Evolutionary conservation across 805 yeast species (phyloP).

Genomic region (Wickerhamiella domercqiae): DNA sequence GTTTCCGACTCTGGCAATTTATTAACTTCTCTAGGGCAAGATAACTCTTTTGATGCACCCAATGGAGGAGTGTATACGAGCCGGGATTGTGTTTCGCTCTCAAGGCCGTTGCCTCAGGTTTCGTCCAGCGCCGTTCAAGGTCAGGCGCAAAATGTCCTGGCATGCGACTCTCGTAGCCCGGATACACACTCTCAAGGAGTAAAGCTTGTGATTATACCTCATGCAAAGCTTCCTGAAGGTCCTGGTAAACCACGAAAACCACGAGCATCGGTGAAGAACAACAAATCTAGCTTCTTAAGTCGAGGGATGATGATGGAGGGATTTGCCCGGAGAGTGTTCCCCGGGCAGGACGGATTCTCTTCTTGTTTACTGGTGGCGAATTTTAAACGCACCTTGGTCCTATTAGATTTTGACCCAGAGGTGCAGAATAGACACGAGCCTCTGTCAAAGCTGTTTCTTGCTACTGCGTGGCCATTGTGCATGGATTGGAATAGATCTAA

Average conservation of each 20-base stretch:
- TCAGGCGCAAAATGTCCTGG: conserved; percentile 23
- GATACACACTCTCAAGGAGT: conserved; percentile 10
- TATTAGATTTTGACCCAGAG: conserved; percentile 18
- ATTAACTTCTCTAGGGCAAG: conserved; percentile 6
- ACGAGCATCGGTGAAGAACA: conserved; percentile 23
- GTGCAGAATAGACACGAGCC: conserved; percentile 20
- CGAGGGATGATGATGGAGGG: conserved; percentile 25
- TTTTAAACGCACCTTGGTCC: conserved; percentile 10
- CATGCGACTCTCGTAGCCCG: conserved; percentile 22
- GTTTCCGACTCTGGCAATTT: conserved; percentile 10
- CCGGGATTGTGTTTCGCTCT: conserved; percentile 21
- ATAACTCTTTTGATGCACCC: conserved; percentile 4
- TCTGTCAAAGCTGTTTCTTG: conserved; percentile 24
- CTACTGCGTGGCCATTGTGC: conserved; percentile 27
- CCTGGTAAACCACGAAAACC: conserved; percentile 18
- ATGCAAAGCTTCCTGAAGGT: conserved; percentile 2
- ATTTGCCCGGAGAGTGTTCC: conserved; percentile 21
- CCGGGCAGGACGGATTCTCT: conserved; percentile 24
- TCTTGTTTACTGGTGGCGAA: conserved; percentile 21
- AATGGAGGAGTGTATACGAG: conserved; percentile 23
- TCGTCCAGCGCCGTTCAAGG: conserved; percentile 21
- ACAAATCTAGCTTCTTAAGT: conserved; percentile 26
- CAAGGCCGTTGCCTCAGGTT: conserved; percentile 27
- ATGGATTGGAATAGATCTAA: conserved; percentile 23
- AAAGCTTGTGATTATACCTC: conserved; percentile 5